These are phyloP conservation scores for Trichoderma atroviride DNA, from an alignment of 2,329 filamentous ascomycete species.

Conservation along the genomic window DNA sequence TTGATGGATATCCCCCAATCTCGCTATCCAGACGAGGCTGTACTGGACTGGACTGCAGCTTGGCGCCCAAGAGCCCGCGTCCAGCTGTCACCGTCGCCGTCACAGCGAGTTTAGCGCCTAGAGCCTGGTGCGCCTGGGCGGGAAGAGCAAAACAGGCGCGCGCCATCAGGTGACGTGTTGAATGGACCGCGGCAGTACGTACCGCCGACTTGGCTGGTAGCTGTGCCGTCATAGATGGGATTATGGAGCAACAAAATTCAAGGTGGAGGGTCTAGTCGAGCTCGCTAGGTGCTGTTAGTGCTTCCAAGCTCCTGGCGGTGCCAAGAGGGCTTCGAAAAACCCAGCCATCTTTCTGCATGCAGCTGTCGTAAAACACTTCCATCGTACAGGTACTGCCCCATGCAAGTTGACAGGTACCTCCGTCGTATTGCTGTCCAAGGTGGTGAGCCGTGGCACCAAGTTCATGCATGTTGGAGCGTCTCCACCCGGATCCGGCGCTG, in stretches of 20 bases:
- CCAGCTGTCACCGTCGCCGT: background rate
- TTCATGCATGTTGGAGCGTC: background rate
- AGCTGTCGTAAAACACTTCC: background rate
- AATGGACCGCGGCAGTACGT: background rate
- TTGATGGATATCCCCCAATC: background rate
- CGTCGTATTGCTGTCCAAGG: background rate
- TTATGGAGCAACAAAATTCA: background rate
- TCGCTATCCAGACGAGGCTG: background rate
- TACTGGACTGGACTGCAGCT: background rate
- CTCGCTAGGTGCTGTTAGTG: background rate
- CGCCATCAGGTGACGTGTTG: conserved; percentile 36
- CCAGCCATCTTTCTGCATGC: background rate
- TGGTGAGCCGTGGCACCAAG: background rate
- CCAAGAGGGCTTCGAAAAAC: background rate
- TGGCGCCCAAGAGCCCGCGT: conserved; percentile 1
- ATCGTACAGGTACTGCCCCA: background rate
- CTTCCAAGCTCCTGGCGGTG: background rate
- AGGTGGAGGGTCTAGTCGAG: too few species aligned
- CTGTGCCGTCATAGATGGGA: conserved; percentile 1
- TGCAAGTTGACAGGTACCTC: background rate
- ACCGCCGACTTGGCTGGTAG: background rate
- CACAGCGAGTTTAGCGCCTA: background rate
- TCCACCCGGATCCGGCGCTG: background rate
- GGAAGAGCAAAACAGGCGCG: conserved; percentile 27
- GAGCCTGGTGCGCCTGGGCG: conserved; percentile 4